Evolutionary conservation across 495 filamentous ascomycete species (phyloP).

Genomic region (Tuber aestivum): DNA sequence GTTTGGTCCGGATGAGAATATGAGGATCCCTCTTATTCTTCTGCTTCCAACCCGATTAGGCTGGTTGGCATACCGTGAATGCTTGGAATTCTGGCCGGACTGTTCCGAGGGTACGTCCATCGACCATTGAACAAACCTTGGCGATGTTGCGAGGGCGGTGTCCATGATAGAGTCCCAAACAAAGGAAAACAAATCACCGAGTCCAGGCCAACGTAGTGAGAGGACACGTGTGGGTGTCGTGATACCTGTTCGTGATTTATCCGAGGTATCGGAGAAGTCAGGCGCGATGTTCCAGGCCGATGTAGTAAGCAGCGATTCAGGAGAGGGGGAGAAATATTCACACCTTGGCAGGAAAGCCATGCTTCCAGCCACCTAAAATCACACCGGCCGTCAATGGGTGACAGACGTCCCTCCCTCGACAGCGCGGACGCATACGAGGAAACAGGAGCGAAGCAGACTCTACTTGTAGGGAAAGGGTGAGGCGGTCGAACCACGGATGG

Average conservation of each 20-base stretch:
- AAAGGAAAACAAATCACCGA: background rate
- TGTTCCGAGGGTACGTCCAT: background rate
- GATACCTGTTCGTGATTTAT: background rate
- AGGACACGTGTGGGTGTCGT: background rate
- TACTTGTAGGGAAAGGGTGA: background rate
- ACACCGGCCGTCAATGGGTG: background rate
- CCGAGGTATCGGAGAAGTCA: background rate
- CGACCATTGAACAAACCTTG: background rate
- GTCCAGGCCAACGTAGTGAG: background rate
- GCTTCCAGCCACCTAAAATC: background rate
- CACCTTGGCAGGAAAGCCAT: background rate
- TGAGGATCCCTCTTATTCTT: background rate
- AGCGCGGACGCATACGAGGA: background rate
- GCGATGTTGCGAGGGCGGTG: background rate
- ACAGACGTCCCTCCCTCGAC: background rate
- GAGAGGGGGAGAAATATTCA: background rate
- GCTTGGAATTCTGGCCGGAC: background rate
- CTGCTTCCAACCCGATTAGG: background rate
- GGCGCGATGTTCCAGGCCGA: background rate
- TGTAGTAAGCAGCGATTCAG: background rate
- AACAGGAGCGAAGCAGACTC: background rate
- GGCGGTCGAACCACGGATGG: background rate
- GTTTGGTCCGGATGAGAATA: constrained; percentile 1
- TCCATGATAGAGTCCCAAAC: background rate
- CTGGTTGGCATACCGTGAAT: background rate